Base-by-base conservation (phyloP, 305 asterid species). In the Fraxinus latifolia region DNA sequence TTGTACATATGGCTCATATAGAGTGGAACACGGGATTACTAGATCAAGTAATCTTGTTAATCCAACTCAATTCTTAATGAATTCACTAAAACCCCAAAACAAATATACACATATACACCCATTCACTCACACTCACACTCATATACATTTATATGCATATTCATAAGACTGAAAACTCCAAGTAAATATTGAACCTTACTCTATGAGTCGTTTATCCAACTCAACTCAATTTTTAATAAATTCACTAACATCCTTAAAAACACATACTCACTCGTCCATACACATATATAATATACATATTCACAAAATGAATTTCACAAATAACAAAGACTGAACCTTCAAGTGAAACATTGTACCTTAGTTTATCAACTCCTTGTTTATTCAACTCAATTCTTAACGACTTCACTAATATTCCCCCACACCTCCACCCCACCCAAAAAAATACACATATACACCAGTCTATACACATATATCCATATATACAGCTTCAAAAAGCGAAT, bases 151-250 rank as follows among this genome's bases (percentile, higher is more conserved):
- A n/a, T 19, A 17, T 1, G 19, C 19, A 55, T 19, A 55, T 55
- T n/a, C 25, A 55, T 17, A 55, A 14, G 27, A 55, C 25, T 5
- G 39, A 8, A 17, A 55, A 0, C 67, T 55, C 7, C 67, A 19
- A 55, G 67, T 17, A 55, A 14, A 17, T 4, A 55, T 55, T 55
- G 25, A 55, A 55, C 25, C 55, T 11, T 12, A 12, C 55, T n/a
- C 25, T 55, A 19, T 17, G 14, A 8, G 3, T 8, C 47, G 80
- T 65, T 9, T 39, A 77, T 37, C 67, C 19, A 84, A 80, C 34
- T 75, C 70, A 77, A 80, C 42, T 75, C 60, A 72, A 78, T 34
- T 77, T 75, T 42, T 37, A 76, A 82, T 3, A 7, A 32, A 25
- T 47, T 8, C 42, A 9, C 21, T 17, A 77, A 37, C 32, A 2